Percentiles rank a stretch among this genome's conserved stretches.
Evolutionary conservation across 2,329 filamentous ascomycete species (phyloP).

Genomic region (Alternaria longipes): DNA sequence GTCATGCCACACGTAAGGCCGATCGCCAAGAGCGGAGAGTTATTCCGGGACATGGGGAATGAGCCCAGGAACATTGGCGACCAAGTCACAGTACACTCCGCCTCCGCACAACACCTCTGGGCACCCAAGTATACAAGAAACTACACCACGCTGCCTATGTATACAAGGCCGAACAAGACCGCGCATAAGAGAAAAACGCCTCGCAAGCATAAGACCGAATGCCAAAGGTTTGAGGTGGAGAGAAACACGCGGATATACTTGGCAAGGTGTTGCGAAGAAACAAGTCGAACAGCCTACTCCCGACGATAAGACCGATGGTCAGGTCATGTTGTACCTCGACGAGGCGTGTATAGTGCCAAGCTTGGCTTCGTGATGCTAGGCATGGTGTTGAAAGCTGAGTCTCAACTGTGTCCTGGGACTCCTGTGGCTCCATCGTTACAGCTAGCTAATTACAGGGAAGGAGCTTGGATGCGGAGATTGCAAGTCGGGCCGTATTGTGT

Average conservation of each 20-base stretch:
- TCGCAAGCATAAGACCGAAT: conserved; percentile 5
- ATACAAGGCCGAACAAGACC: conserved; percentile 5
- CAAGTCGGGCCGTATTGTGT: background rate
- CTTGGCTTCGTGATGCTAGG: conserved; percentile 1
- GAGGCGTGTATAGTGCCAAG: conserved; percentile 2
- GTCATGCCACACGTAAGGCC: background rate
- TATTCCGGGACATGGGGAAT: background rate
- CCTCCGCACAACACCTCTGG: background rate
- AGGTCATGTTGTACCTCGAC: background rate
- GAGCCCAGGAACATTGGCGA: conserved; percentile 4
- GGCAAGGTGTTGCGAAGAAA: background rate
- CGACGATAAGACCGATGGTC: conserved; percentile 2
- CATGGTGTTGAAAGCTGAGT: conserved; percentile 3
- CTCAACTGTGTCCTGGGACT: background rate
- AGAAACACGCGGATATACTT: background rate
- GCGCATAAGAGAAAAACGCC: conserved; percentile 1
- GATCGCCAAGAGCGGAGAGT: conserved; percentile 2
- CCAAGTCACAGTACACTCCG: background rate
- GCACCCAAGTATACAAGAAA: conserved; percentile 1
- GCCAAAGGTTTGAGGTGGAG: background rate
- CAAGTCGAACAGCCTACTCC: background rate
- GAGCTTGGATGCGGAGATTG: background rate
- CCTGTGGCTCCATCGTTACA: background rate
- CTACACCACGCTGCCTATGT: background rate
- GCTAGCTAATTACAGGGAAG: background rate